Evolutionary conservation across 1,284 basidiomycete species (phyloP).

Genomic region (Papiliotrema terrestris): DNA sequence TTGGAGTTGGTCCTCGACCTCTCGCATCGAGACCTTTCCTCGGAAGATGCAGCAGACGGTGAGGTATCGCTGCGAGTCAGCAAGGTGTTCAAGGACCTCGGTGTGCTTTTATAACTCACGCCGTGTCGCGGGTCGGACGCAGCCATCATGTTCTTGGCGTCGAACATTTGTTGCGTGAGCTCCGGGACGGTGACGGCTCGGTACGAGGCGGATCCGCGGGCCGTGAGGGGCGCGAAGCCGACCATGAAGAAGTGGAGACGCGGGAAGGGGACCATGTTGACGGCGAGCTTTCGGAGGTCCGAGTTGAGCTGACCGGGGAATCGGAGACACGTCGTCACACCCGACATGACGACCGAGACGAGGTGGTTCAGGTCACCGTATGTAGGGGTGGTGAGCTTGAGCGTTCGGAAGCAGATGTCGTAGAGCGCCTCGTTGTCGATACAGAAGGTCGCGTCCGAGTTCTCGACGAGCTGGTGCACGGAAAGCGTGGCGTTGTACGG

Average conservation of each 20-base stretch:
- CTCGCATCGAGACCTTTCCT: constrained; percentile 98
- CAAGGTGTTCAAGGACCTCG: constrained; percentile 2
- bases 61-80: constrained; percentile 45
- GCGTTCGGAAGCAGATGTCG: constrained; percentile 95
- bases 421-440: constrained; percentile 96
- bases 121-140: constrained; percentile 87
- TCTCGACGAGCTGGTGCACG: constrained; percentile 61
- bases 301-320: constrained; percentile 99
- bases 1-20: constrained; percentile 98
- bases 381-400: constrained; percentile 89
- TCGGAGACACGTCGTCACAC: constrained; percentile 51
- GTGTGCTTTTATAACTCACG: constrained; percentile 49
- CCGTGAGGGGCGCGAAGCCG: constrained; percentile 91
- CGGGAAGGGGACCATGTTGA: constrained; percentile 99
- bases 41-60: constrained; percentile 96
- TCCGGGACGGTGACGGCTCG: constrained; percentile 93
- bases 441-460: constrained; percentile 63
- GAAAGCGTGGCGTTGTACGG: constrained; percentile 63
- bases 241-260: constrained; percentile 99
- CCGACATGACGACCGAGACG: constrained; percentile 96
- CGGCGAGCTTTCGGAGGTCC: constrained; percentile 91
- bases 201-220: constrained; percentile 88
- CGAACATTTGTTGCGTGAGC: constrained; percentile 97
- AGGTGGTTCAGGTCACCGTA: constrained; percentile 97
- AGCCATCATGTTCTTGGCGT: constrained; percentile 95